Evolutionary conservation across 768 basidiomycete species (phyloP).

Genomic region (Coprinellus micaceus): DNA sequence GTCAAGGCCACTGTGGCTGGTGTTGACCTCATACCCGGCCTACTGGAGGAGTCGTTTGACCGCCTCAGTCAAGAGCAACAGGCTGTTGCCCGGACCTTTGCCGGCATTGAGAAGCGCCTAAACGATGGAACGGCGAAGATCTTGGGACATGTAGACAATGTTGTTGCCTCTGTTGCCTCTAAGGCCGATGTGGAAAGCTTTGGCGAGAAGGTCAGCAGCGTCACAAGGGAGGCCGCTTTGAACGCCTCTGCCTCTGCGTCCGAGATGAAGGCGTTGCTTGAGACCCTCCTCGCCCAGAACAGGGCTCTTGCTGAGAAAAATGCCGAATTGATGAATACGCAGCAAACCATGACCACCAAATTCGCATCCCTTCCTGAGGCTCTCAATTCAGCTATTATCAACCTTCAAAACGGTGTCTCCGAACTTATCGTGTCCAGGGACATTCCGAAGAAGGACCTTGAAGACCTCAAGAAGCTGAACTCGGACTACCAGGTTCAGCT

Average conservation of each 20-base stretch:
- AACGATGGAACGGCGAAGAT: not conserved
- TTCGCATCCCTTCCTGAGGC: slow-evolving; percentile 57
- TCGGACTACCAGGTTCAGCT: slow-evolving; percentile 69
- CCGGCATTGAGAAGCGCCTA: not conserved
- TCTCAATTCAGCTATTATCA: slow-evolving; percentile 48
- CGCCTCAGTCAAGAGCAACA: not conserved
- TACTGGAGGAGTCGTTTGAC: not conserved
- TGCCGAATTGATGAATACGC: slow-evolving; percentile 46
- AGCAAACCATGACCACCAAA: slow-evolving; percentile 50
- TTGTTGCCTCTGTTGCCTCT: not conserved
- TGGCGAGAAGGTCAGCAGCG: slow-evolving; percentile 16
- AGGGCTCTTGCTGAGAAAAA: slow-evolving; percentile 44
- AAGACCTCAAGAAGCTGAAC: slow-evolving; percentile 66
- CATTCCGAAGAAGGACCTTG: slow-evolving; percentile 56
- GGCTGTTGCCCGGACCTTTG: not conserved
- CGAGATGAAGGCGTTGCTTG: slow-evolving; percentile 47
- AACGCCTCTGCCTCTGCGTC: slow-evolving; percentile 23
- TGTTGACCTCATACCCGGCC: not conserved
- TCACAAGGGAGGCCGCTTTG: slow-evolving; percentile 25
- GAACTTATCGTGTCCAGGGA: slow-evolving; percentile 60
- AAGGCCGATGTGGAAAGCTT: not conserved
- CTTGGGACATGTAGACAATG: not conserved
- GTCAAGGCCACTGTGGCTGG: slow-evolving; percentile 2
- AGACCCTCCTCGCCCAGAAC: slow-evolving; percentile 49
- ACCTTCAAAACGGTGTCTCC: slow-evolving; percentile 57